phyloP scores from a whole-genome alignment of 805 yeast genomes.

The Barnettozyma wickerhamii region DNA sequence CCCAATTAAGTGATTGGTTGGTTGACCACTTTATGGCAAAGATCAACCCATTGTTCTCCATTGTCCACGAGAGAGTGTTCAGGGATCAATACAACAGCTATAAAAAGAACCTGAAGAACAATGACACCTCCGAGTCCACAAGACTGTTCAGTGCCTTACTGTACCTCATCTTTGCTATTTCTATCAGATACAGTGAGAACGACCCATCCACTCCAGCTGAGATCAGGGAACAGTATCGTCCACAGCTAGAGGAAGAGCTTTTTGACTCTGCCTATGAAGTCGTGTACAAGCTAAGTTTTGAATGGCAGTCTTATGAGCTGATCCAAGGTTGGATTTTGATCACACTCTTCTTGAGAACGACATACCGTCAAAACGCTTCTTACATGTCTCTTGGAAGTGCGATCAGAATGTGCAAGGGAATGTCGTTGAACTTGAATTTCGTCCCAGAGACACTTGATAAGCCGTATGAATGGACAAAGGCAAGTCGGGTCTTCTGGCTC shows the following conservation, averaged over 20 bases:
- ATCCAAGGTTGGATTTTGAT: conserved; percentile 47
- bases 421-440: conserved; percentile 36
- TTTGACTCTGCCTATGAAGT: conserved; percentile 38
- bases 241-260: conserved; percentile 35
- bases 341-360: conserved; percentile 38
- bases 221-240: conserved; percentile 19
- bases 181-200: conserved; percentile 49
- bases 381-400: conserved; percentile 40
- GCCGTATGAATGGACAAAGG: conserved; percentile 39
- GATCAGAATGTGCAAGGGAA: conserved; percentile 38
- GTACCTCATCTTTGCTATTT: conserved; percentile 42
- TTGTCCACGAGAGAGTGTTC: conserved; percentile 51
- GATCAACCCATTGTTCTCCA: conserved; percentile 49
- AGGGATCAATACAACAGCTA: conserved; percentile 40
- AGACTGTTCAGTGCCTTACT: conserved; percentile 50
- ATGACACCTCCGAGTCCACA: conserved; percentile 24
- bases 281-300: conserved; percentile 37
- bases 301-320: conserved; percentile 49
- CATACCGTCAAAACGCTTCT: conserved; percentile 41
- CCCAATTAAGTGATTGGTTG: conserved; percentile 29
- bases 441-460: conserved; percentile 23
- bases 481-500: conserved; percentile 50
- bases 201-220: conserved; percentile 8
- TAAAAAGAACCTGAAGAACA: conserved; percentile 31
- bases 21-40: conserved; percentile 40